A percentile compares a stretch with the other conserved stretches of the same genome.
phyloP scores from a whole-genome alignment of 495 filamentous ascomycete genomes.

The Friedmanniomyces simplex region DNA sequence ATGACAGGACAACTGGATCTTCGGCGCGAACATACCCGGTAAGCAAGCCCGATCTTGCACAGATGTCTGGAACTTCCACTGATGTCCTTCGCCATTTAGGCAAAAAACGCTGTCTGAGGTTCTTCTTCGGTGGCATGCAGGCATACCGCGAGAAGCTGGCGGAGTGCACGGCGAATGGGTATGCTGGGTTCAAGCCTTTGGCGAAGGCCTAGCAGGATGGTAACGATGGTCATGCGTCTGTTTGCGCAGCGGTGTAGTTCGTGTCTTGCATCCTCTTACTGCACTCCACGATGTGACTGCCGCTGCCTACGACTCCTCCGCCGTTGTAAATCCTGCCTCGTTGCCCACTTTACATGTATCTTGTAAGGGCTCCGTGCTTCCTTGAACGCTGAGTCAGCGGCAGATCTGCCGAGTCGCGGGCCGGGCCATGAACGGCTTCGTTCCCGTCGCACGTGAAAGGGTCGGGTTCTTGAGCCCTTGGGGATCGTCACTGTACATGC shows the following conservation, averaged over 20 bases:
- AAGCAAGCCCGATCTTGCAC: background rate
- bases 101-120: slow-evolving; percentile 2
- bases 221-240: background rate
- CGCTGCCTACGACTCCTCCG: background rate
- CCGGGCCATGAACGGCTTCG: too few relatives aligned
- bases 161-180: background rate
- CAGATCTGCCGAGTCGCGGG: background rate
- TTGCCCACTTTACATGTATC: too few relatives aligned
- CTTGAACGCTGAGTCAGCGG: background rate
- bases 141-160: slow-evolving; percentile 4
- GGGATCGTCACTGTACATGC: background rate
- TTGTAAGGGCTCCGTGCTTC: too few relatives aligned
- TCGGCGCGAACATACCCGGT: slow-evolving; percentile 14
- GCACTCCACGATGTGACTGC: background rate
- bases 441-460: background rate
- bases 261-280: too few relatives aligned
- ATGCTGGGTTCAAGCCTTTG: slow-evolving; percentile 3
- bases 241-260: too few relatives aligned
- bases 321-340: background rate
- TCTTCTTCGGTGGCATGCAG: slow-evolving; percentile 14
- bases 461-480: too few relatives aligned
- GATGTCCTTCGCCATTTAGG: background rate
- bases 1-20: slow-evolving; percentile 14
- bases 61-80: too few relatives aligned
- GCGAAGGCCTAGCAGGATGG: background rate